phyloP scores from a whole-genome alignment of 345 rosid genomes.

The Pugionium dolabratum region DNA sequence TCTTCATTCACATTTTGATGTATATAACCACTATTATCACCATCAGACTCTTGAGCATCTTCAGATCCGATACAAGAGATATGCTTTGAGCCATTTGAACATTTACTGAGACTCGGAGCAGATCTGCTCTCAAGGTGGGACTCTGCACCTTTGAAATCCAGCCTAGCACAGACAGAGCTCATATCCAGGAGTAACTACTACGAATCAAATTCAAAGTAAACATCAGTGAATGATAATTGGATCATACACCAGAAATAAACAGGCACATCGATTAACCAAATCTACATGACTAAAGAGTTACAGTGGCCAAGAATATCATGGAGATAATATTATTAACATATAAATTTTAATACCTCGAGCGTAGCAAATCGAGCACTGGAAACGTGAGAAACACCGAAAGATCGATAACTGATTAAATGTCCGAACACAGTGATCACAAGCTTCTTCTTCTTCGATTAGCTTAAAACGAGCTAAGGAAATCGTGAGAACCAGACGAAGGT shows the following conservation, averaged over 20 bases:
- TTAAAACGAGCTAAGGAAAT: slow-evolving; percentile 18
- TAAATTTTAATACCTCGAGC: neutral
- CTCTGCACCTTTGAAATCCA: slow-evolving; percentile 40
- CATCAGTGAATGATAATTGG: slow-evolving; percentile 1
- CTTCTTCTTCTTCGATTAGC: slow-evolving; percentile 18
- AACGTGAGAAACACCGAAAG: slow-evolving; percentile 8
- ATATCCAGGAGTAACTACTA: slow-evolving; percentile 49
- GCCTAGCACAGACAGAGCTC: slow-evolving; percentile 31
- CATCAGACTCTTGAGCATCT: slow-evolving; percentile 47
- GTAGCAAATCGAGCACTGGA: slow-evolving; percentile 10
- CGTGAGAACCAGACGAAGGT: slow-evolving; percentile 20
- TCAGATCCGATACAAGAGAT: slow-evolving; percentile 36
- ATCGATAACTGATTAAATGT: neutral
- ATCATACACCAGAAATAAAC: neutral
- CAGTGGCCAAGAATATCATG: neutral
- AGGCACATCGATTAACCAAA: neutral
- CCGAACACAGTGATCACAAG: slow-evolving; percentile 16
- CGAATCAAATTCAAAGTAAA: neutral
- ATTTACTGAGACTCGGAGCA: slow-evolving; percentile 27
- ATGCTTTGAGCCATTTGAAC: slow-evolving; percentile 30
- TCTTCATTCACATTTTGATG: slow-evolving; percentile 42
- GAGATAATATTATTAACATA: neutral
- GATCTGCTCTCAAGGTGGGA: slow-evolving; percentile 37
- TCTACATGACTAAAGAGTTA: neutral
- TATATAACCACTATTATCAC: slow-evolving; percentile 41